phyloP scores from a whole-genome alignment of 169 alveolate species.

The Plasmodium billcollinsi region DNA sequence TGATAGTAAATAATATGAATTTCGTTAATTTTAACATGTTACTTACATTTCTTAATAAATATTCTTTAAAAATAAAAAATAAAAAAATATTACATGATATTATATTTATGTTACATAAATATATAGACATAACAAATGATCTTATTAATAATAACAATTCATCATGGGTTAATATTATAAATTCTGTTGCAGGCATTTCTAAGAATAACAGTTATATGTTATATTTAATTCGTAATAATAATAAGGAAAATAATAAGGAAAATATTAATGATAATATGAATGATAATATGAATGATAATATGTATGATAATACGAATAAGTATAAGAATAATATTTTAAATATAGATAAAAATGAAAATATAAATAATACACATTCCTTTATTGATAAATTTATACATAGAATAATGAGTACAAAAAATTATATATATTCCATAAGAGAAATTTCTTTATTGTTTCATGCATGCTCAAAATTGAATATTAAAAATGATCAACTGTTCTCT shows the following conservation, averaged over 20 bases:
- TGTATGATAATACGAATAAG: too few relatives aligned
- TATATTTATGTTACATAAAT: constrained; percentile 28
- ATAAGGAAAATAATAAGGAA: constrained; percentile 1
- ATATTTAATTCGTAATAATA: constrained; percentile 19
- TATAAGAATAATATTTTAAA: too few relatives aligned
- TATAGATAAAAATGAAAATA: background rate
- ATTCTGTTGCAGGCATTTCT: constrained; percentile 26
- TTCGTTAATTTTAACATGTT: constrained; percentile 63
- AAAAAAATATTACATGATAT: constrained; percentile 25
- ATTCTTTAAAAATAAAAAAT: constrained; percentile 38
- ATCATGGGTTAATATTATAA: constrained; percentile 63
- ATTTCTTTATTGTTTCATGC: constrained; percentile 56
- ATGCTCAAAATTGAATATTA: constrained; percentile 26
- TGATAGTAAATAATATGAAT: constrained; percentile 23
- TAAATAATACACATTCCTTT: background rate
- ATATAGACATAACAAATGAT: constrained; percentile 1
- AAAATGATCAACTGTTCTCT: constrained; percentile 20
- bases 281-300: too few relatives aligned
- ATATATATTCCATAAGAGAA: constrained; percentile 57
- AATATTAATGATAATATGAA: background rate
- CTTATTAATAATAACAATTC: constrained; percentile 48
- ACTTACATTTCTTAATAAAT: constrained; percentile 42
- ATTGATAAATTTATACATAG: constrained; percentile 29
- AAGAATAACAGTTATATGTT: constrained; percentile 27
- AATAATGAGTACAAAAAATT: constrained; percentile 3